phyloP scores from a whole-genome alignment of 2,329 filamentous ascomycete species.

The Zalaria sp. region DNA sequence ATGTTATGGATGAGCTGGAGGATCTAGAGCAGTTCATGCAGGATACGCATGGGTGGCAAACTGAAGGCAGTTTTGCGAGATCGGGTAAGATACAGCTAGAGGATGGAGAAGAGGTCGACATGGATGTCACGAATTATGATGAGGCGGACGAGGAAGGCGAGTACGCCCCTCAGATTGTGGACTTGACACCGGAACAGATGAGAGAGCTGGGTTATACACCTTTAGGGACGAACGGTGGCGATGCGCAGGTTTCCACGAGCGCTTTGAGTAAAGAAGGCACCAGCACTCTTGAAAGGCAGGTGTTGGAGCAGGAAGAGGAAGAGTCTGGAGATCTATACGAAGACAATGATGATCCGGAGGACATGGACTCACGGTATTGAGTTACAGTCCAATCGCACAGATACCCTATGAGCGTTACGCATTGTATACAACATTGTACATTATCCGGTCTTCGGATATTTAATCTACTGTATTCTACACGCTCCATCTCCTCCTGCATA shows the following conservation, averaged over 20 bases:
- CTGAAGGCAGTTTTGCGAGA: conserved; percentile 38
- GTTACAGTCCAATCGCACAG: too few species aligned
- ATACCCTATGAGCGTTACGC: too few species aligned
- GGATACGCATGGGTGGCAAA: conserved; percentile 43
- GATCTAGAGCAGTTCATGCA: conserved; percentile 41
- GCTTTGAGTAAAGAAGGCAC: conserved; percentile 8
- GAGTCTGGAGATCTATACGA: conserved; percentile 17
- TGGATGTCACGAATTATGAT: conserved; percentile 35
- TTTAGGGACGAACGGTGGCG: conserved; percentile 8
- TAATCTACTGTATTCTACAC: too few species aligned
- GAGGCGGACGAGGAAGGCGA: conserved; percentile 51
- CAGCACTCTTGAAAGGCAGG: conserved; percentile 5
- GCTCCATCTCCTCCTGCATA: too few species aligned
- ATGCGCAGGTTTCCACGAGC: conserved; percentile 5
- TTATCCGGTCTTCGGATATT: too few species aligned
- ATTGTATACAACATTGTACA: too few species aligned
- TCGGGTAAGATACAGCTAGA: conserved; percentile 46
- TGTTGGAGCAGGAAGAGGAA: conserved; percentile 10
- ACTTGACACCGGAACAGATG: conserved; percentile 31
- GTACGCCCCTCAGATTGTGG: conserved; percentile 48
- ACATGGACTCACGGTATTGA: conserved; percentile 7
- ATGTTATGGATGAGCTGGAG: conserved; percentile 39
- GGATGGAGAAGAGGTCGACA: conserved; percentile 48
- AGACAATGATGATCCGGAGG: conserved; percentile 11
- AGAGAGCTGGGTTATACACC: conserved; percentile 17